Evolutionary conservation across 768 basidiomycete species (phyloP), one percentile per base, ranked within the genome.

Genomic region (Pisolithus marmoratus): DNA sequence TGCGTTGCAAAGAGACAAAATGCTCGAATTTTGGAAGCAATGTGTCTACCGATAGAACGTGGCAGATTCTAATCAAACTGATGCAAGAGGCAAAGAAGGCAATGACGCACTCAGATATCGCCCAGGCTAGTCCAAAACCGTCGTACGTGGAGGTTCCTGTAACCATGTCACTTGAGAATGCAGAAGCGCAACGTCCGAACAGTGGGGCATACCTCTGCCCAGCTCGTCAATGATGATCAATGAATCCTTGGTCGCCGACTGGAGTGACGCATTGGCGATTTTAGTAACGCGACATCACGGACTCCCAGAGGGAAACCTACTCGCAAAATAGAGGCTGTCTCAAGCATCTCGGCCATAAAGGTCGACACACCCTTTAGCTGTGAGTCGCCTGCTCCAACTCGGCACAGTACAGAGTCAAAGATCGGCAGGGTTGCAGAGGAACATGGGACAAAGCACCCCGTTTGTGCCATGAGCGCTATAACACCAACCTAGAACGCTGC

Each of bases 321-420:
- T 60, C 87, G 80, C 40, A 99, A 78, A 60, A 98, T 98, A 0
- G 90, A 91, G 0, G 96, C 94, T 0, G 94, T 98, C 68, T 99
- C 96, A 26, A 99, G 78, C 96, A 98, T 98, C 69, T 99, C 96
- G 2, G 94, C 94, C 95, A 98, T 98, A 67, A 99, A 99, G 0
- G 95, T 99, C 23, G 93, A 95, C 0, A 99, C 92, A 11, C 96
- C 96, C 68, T 96, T 98, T 42, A 98, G 72, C 64, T 98, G 95
- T 66, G 90, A 94, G 66, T 99, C 96, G 0, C 96, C 96, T 0
- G 96, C 96, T 8, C 96, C 96, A 2, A 99, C 95, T 56, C 96
- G 79, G 52, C 95, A 96, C 11, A 98, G 71, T 41, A 99, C 85
- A 3, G 93, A 96, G 68, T 99, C 96, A 54, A 98, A 98, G 48